phyloP scores from a whole-genome alignment of 2,329 filamentous ascomycete genomes.

The Microsporum canis region DNA sequence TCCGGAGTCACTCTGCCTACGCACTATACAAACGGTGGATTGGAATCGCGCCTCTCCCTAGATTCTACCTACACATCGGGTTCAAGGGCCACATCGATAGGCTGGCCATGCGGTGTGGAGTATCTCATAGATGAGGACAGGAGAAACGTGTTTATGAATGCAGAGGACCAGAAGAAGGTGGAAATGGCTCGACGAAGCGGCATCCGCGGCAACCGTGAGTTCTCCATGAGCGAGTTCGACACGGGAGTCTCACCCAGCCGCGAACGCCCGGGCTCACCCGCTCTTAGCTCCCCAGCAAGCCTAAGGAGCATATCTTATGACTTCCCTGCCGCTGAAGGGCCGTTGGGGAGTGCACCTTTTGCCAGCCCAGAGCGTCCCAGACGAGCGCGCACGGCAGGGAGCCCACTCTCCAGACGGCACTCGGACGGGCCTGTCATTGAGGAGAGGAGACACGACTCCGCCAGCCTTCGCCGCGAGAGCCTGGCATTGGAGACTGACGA shows the following conservation, averaged over 20 bases:
- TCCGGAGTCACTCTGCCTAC: conserved; percentile 49
- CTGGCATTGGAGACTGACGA: conserved; percentile 10
- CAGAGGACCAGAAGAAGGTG: conserved; percentile 65
- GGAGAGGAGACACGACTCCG: conserved; percentile 17
- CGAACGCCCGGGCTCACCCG: not conserved
- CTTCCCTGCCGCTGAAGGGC: conserved; percentile 18
- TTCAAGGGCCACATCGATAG: conserved; percentile 46
- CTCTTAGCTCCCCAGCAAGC: not conserved
- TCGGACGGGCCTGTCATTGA: conserved; percentile 3
- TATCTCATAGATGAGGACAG: conserved; percentile 62
- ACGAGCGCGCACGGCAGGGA: conserved; percentile 7
- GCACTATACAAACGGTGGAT: conserved; percentile 35
- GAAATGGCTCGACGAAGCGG: conserved; percentile 48
- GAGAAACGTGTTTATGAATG: conserved; percentile 50
- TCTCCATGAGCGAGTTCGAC: not conserved
- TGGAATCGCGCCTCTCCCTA: conserved; percentile 51
- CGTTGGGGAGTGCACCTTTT: conserved; percentile 21
- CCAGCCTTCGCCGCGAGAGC: not conserved
- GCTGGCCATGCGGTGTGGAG: conserved; percentile 57
- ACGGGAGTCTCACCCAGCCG: not conserved
- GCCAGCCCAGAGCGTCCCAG: conserved; percentile 24
- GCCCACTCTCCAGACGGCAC: conserved; percentile 1
- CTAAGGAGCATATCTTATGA: conserved; percentile 1
- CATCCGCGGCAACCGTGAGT: not conserved
- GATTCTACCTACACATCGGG: conserved; percentile 53